Conservation (phyloP, 2,329 filamentous ascomycete genomes). For the Grosmannia clavigera region DNA sequence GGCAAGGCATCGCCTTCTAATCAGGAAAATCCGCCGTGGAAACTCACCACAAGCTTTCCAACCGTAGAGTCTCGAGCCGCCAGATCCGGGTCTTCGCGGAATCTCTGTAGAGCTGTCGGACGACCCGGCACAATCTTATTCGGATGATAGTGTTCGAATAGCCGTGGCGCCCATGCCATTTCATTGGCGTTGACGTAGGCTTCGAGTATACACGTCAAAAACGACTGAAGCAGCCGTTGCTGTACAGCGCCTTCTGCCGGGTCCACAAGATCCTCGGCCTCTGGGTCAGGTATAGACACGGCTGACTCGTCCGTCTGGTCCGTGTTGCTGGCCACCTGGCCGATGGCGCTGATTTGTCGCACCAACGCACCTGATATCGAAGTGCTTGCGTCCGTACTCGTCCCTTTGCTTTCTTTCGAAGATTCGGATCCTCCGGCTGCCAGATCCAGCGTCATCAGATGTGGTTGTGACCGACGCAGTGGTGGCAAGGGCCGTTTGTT, state of each 20-base stretch:
- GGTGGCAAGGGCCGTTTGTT: constrained; percentile 53
- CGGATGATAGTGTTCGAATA: constrained; percentile 58
- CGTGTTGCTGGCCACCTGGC: constrained; percentile 28
- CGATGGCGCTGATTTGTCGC: constrained; percentile 28
- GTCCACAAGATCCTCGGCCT: constrained; percentile 40
- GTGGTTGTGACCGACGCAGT: constrained; percentile 34
- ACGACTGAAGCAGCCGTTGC: constrained; percentile 55
- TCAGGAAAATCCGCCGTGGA: neutral
- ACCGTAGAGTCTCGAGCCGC: constrained; percentile 52
- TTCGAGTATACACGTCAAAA: constrained; percentile 66
- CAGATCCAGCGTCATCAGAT: constrained; percentile 2
- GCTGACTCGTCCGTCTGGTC: constrained; percentile 32
- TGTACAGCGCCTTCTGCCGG: constrained; percentile 50
- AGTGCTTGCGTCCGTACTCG: neutral
- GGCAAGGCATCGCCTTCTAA: neutral
- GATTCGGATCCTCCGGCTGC: neutral
- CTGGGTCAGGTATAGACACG: constrained; percentile 49
- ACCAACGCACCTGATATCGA: neutral
- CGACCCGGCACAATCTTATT: constrained; percentile 49
- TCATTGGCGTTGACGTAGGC: constrained; percentile 53
- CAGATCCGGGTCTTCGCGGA: constrained; percentile 46
- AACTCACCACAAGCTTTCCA: constrained; percentile 54
- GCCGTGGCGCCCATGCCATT: constrained; percentile 48
- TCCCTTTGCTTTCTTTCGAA: neutral
- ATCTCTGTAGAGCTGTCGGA: constrained; percentile 49